Conservation (phyloP, 139 green algal species). For the Dunaliella primolecta region DNA sequence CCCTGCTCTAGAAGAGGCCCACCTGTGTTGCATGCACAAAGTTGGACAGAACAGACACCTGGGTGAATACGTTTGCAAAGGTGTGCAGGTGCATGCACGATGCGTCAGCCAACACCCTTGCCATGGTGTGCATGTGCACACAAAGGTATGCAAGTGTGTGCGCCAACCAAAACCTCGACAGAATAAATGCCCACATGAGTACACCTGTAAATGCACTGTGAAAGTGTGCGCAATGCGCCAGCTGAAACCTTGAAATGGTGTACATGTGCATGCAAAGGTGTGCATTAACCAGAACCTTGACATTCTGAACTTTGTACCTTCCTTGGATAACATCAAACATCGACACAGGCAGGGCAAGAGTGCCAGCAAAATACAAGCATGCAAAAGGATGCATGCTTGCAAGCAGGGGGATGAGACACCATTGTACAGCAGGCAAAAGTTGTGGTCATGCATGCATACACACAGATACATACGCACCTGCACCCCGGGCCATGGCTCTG, state of each 20-base stretch:
- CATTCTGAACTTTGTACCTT: too few species aligned
- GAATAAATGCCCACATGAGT: too few species aligned
- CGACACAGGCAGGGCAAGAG: background rate
- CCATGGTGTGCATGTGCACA: background rate
- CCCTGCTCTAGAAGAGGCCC: background rate
- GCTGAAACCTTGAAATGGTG: too few species aligned
- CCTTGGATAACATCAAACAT: background rate
- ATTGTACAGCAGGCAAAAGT: background rate
- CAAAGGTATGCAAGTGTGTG: background rate
- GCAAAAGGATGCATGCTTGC: too few species aligned
- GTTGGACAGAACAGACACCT: background rate
- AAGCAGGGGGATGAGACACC: background rate
- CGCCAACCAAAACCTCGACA: too few species aligned
- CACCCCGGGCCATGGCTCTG: background rate
- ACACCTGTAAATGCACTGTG: too few species aligned
- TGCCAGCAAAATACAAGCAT: too few species aligned
- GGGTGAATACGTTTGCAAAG: too few species aligned
- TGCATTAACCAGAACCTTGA: too few species aligned
- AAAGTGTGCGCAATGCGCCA: too few species aligned
- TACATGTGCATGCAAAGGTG: background rate
- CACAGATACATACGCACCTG: constrained; percentile 2
- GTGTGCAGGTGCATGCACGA: background rate
- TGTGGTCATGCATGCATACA: background rate
- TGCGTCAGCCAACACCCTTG: background rate
- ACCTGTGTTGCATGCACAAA: background rate